Base-by-base conservation (phyloP, 2,329 filamentous ascomycete species). In the Lecanicillium sp. region DNA sequence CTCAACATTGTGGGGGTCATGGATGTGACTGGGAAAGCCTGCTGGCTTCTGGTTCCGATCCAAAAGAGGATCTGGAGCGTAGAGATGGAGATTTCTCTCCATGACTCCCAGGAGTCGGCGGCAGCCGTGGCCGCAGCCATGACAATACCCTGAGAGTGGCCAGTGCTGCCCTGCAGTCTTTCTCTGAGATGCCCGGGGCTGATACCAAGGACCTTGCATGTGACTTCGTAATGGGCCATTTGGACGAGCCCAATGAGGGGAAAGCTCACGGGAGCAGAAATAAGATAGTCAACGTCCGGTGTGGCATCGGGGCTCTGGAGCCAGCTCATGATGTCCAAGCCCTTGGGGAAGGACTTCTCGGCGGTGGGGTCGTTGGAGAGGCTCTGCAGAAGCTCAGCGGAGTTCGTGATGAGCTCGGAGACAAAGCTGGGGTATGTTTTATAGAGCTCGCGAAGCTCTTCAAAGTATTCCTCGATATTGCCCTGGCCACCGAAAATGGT, bases 381-480 rank as follows among this genome's bases (percentile, higher is more conserved):
- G 18, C 71, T 81, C 58, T 90, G 87, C n/a, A 98, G 76, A 39
- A 94, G 79, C 55, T 94, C 84, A 12, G 92, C 89, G 7, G 88
- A 82, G 17, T 80, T 76, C 19, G 75, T 74, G 55, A 98, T 76
- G 47, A 97, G 79, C 48, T 94, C 87, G 50, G 87, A 84, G 5
- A 96, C 79, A 50, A 98, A 94, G 19, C 84, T 84, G 11, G 86
- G 83, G 65, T 98, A 98, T 43, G 89, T 95, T 53, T 73, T 80
- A 69, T 90, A 90, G 42, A 97, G 77, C 60, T 94, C 84, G 41
- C 92, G 81, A 46, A 98, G 77, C 69, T 98, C 92, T 51, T 98
- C 90, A 55, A 98, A 98, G 66, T 98, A 98, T 66, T 98, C 94
- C 65, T 98, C 90, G 47, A 98, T 97, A 64, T 98, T 98, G 52